Percentiles rank a stretch among this genome's conserved stretches.
phyloP scores from a whole-genome alignment of 2,329 filamentous ascomycete genomes.

The Huntiella abstrusa region DNA sequence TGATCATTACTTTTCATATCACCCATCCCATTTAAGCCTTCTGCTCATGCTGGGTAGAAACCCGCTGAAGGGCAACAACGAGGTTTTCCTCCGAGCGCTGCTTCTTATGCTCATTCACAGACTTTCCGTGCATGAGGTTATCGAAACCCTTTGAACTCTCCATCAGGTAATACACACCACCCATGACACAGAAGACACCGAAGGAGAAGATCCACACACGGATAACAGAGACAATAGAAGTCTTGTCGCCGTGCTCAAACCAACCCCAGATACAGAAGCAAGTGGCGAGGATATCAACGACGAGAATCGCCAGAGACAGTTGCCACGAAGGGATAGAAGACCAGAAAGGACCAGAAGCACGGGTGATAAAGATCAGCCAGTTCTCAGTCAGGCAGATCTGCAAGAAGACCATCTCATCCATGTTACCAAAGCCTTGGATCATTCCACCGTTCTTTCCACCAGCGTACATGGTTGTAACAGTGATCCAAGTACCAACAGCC shows the following conservation, averaged over 20 bases:
- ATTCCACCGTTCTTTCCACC: constrained; percentile 56
- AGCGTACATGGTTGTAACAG: constrained; percentile 63
- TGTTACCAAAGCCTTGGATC: constrained; percentile 70
- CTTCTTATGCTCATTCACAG: constrained; percentile 48
- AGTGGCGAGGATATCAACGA: constrained; percentile 70
- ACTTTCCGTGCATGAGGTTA: too few relatives aligned
- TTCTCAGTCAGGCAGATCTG: constrained; percentile 84
- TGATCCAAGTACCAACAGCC: constrained; percentile 72
- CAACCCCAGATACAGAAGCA: constrained; percentile 74
- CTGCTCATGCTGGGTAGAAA: constrained; percentile 85
- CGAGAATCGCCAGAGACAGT: constrained; percentile 54
- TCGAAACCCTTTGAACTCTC: too few relatives aligned
- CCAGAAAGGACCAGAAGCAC: too few relatives aligned
- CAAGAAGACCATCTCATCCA: constrained; percentile 71
- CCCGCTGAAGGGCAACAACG: constrained; percentile 74
- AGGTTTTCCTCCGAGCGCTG: constrained; percentile 80
- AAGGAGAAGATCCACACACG: constrained; percentile 86
- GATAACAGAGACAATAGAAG: constrained; percentile 66
- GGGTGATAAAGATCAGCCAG: constrained; percentile 52
- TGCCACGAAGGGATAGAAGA: constrained; percentile 68
- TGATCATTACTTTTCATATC: too few relatives aligned
- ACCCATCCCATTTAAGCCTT: constrained; percentile 35
- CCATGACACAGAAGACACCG: constrained; percentile 31
- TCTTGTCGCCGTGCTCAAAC: constrained; percentile 46
- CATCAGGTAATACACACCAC: too few relatives aligned